Evolutionary conservation across 257 asterid genomes (phyloP).

Genomic region (Nicotiana noctiflora): DNA sequence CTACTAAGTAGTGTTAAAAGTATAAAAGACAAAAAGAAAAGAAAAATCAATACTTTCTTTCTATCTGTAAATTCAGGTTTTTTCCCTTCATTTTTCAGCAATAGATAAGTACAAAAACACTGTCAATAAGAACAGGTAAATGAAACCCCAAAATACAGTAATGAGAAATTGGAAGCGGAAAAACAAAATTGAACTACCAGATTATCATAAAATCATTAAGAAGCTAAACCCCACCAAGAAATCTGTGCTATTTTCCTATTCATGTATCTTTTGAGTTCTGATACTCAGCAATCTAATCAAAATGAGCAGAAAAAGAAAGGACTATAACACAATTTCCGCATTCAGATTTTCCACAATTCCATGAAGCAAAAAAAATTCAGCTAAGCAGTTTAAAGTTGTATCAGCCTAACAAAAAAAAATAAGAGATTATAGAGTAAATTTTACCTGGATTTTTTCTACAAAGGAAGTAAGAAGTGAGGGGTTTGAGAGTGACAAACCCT

Average conservation of each 20-base stretch:
- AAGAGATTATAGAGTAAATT: neutral
- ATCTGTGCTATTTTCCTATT: neutral
- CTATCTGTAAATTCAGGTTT: neutral
- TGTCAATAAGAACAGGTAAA: neutral
- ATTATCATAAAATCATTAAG: neutral
- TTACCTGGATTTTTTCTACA: neutral
- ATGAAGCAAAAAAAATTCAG: neutral
- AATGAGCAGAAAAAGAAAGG: neutral
- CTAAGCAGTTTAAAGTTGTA: neutral
- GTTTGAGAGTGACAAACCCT: constrained; percentile 6
- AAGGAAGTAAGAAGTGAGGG: neutral
- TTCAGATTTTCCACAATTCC: neutral
- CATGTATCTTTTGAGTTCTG: neutral
- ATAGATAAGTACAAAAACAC: neutral
- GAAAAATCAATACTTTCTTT: neutral
- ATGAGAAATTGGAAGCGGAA: too few relatives aligned
- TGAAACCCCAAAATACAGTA: neutral
- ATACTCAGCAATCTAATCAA: neutral
- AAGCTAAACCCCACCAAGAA: neutral
- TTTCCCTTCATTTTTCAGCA: neutral
- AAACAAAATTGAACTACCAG: neutral
- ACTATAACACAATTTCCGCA: neutral
- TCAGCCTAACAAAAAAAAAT: neutral
- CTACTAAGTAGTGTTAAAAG: too few relatives aligned
- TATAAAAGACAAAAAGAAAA: neutral